Evolutionary conservation across 2,329 filamentous ascomycete species (phyloP), one percentile per base, ranked within the genome.

Genomic region (Stylonectria norvegica): DNA sequence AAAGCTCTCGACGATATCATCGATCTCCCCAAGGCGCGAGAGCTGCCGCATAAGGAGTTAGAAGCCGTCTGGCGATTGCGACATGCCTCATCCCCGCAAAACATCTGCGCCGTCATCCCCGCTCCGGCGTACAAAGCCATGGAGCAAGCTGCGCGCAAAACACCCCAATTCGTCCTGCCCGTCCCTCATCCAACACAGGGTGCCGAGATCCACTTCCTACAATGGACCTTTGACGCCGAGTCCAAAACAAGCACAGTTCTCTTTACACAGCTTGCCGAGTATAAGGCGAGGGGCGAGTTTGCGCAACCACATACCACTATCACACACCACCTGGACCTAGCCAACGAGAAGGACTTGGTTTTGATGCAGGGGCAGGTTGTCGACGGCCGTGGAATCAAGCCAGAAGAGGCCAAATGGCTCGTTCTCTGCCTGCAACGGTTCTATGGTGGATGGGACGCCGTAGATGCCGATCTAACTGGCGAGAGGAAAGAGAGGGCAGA

Each of bases 371-470:
- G 93, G 1, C 75, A 77, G 50, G 83, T 97, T 11, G 72, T 86
- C 38, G 81, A 89, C 45, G 83, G 84, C 20, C 72, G 83, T 10
- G 90, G 91, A 4, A 80, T 95, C 5, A 82, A 73, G 48, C 76
- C 87, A 0, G 80, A 89, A 38, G 86, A 95, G 60, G 90, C 86
- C n/a, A 83, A 83, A 65, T 96, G 87, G 84, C 68, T 98, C 55
- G 73, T 95, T 35, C 86, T 96, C 80, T 93, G 89, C 55, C 69
- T 98, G 68, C 93, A 98, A 72, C 82, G 89, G 59, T 98, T 98
- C 65, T 98, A 98, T 60, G 80, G 84, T 14, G 79, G 79, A 48
- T 71, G 79, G 73, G 75, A 75, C 42, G 70, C 60, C 37, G 67
- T 60, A n/a, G 64, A 64, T 5, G 55, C 47, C 5, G 61, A 60